Evolutionary conservation across 371 early-diverging fungal species (phyloP), one percentile per base, ranked within the genome.

Genomic region (Apophysomyces variabilis): DNA sequence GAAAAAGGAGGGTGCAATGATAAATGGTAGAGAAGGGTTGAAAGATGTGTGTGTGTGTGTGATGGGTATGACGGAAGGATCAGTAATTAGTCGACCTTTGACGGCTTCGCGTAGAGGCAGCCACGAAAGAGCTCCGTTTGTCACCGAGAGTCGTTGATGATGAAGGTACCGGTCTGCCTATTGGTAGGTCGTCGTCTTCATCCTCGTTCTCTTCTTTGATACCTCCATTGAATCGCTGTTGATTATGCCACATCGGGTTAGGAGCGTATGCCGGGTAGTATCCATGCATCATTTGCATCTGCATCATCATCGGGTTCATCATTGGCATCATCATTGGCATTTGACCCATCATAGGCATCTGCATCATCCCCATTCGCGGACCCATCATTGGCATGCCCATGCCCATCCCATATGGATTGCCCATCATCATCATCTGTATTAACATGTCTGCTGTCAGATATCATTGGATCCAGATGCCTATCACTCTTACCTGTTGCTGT

Each of bases 281-380:
- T 39, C 58, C 63, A 65, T 79, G 72, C 76, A 79, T 71, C 74
- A 74, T 76, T 1, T 61, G 66, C 73, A 78, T 69, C 72, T 71
- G 65, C 11, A 18, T 18, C 62, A 61, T 62, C 64, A 63, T 62
- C 67, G 62, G 62, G 26, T 37, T 21, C 50, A 65, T 58, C 16
- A 60, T 45, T 13, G 63, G 68, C 50, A 64, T 58, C 65, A 64
- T 64, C 65, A 61, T 62, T 1, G 68, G 46, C 62, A 54, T 63
- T 26, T 21, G 16, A 5, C 62, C 62, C 64, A 63, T 63, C 7
- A 8, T 16, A 13, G 60, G 60, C 68, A 60, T 45, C n/a, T 18
- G 16, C 16, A 67, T 67, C 63, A 68, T 69, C 6, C 56, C 44
- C 68, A 74, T 65, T 18, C 74, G 68, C 14, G 78, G 78, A 61